phyloP scores from a whole-genome alignment of 2,329 filamentous ascomycete species.

The Hirsutella rhossiliensis region DNA sequence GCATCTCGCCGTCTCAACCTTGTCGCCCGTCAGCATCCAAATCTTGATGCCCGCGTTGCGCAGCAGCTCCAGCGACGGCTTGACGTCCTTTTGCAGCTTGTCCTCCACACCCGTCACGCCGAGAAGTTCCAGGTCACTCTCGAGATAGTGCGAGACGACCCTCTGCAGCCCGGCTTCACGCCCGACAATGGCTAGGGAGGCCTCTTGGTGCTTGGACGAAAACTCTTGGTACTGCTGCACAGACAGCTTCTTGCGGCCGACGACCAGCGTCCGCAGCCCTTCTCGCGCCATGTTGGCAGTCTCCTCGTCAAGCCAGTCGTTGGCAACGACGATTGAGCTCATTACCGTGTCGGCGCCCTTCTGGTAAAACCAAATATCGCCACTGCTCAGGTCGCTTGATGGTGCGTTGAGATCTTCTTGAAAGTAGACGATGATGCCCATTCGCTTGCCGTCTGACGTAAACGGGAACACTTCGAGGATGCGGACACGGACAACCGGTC shows the following conservation, averaged over 20 bases:
- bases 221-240: conserved; percentile 73
- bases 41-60: conserved; percentile 98
- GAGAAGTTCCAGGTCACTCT: conserved; percentile 79
- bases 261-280: conserved; percentile 83
- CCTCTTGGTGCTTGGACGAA: conserved; percentile 59
- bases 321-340: conserved; percentile 86
- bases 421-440: conserved; percentile 94
- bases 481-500: conserved; percentile 67
- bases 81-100: conserved; percentile 90
- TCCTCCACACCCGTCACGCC: conserved; percentile 98
- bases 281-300: conserved; percentile 99
- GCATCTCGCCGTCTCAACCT: conserved; percentile 93
- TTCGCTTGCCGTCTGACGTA: conserved; percentile 93
- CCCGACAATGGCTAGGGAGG: conserved; percentile 65
- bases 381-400: conserved; percentile 38
- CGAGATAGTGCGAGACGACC: conserved; percentile 70
- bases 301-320: conserved; percentile 98
- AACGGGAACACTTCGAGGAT: conserved; percentile 96
- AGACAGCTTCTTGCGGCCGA: conserved; percentile 83
- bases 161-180: conserved; percentile 74
- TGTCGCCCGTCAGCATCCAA: conserved; percentile 99
- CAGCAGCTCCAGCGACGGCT: conserved; percentile 84
- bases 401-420: conserved; percentile 40
- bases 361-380: conserved; percentile 96
- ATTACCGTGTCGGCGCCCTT: conserved; percentile 98